Conservation (phyloP, 371 early-diverging fungal species). For the Smittium mucronatum region DNA sequence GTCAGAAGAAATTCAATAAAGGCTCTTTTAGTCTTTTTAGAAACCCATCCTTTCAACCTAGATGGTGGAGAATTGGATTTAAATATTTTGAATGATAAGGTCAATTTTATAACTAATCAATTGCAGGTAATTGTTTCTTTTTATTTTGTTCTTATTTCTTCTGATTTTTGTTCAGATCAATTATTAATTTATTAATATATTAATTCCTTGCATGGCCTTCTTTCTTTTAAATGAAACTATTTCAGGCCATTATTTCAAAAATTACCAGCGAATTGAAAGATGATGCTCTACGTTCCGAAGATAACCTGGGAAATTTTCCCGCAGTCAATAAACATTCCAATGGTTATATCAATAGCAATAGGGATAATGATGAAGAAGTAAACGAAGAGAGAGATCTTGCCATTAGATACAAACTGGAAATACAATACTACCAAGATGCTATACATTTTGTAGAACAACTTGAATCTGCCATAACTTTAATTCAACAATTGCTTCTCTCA, state of each 20-base stretch:
- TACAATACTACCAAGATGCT: conserved; percentile 74
- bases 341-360: background rate
- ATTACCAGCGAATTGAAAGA: background rate
- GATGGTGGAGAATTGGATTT: conserved; percentile 70
- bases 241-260: background rate
- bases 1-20: conserved; percentile 84
- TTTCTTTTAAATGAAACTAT: background rate
- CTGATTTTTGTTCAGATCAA: conserved; percentile 12
- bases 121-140: conserved; percentile 23
- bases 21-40: conserved; percentile 56
- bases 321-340: background rate
- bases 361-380: conserved; percentile 16
- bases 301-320: too few relatives aligned
- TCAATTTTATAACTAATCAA: conserved; percentile 44
- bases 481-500: conserved; percentile 74
- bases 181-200: conserved; percentile 26
- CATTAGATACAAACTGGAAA: conserved; percentile 33
- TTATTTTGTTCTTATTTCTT: background rate
- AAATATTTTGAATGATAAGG: conserved; percentile 46
- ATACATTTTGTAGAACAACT: conserved; percentile 68
- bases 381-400: conserved; percentile 41
- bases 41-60: conserved; percentile 77
- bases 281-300: background rate
- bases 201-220: too few relatives aligned
- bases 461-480: conserved; percentile 50